Base-by-base conservation (phyloP, 2,329 filamentous ascomycete species). In the Cercospora zeina region DNA sequence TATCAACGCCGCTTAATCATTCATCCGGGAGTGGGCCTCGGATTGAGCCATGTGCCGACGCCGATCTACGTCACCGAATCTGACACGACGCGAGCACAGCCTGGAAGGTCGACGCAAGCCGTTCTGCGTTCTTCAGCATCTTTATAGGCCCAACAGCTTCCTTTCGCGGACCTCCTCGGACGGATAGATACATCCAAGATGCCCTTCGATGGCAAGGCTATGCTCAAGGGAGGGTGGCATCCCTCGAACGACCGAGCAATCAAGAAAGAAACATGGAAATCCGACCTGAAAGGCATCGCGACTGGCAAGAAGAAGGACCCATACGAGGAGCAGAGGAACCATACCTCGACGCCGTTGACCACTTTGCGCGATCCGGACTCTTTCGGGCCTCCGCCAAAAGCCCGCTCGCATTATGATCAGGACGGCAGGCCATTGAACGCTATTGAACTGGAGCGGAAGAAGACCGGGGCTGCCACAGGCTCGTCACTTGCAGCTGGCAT, bases 341-440 rank as follows among this genome's bases (percentile, higher is more conserved):
- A 86, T 66, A 77, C 82, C 57, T 82, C 84, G 6, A 80, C 82
- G 14, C 91, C 92, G 1, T 78, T 96, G 47, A 81, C 86, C 8
- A 81, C 85, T 3, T 82, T 96, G 31, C 87, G 86, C 73, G 91
- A 96, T 72, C 92, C 73, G 59, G 67, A 68, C 51, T 84, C 86
- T 14, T 96, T 96, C 73, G 91, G 85, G 1, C 90, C 91, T 24
- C 92, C 92, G 27, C 92, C 92, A 0, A 93, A 85, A 70, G 89
- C 84, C 64, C 75, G 79, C 61, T 79, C 80, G 54, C 82, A 81
- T 66, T 77, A 82, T 72, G 77, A 79, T 9, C 37, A 55, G 27
- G 65, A 56, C 34, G 64, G 78, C 31, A 78, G 80, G 56, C 72
- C 65, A n/a, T 37, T 45, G 11, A 59, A 58, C 5, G 51, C 61